These are phyloP conservation scores for Colletotrichum higginsianum DNA, from an alignment of 2,329 filamentous ascomycete species.

Conservation along the genomic window DNA sequence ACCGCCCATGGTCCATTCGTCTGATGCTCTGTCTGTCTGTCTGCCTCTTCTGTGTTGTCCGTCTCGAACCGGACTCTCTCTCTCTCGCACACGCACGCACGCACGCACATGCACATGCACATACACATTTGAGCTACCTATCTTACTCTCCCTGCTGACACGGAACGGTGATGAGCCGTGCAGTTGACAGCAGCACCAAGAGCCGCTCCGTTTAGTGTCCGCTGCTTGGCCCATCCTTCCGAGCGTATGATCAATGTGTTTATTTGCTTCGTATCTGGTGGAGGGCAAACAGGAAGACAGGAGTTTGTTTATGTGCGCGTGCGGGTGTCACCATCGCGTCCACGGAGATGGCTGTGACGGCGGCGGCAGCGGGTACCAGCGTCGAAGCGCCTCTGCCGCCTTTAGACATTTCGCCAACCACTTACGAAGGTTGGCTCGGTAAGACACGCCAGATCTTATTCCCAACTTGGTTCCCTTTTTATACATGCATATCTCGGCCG, in stretches of 20 bases:
- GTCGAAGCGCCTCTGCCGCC: constrained; percentile 9
- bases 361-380: neutral
- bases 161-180: no score
- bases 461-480: neutral
- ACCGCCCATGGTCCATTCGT: neutral
- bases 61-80: no score
- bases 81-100: no score
- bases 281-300: neutral
- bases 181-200: no score
- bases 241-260: no score
- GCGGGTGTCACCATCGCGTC: neutral
- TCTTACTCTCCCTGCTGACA: no score
- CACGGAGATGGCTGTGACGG: neutral
- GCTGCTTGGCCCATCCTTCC: no score
- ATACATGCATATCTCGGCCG: neutral
- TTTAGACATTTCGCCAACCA: neutral
- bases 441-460: no score
- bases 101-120: no score
- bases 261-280: neutral
- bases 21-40: neutral
- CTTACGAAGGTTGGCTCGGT: no score
- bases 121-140: no score
- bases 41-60: neutral
- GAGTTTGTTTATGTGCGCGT: neutral
- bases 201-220: no score